phyloP scores from a whole-genome alignment of 257 asterid genomes.

The Petunia axillaris region DNA sequence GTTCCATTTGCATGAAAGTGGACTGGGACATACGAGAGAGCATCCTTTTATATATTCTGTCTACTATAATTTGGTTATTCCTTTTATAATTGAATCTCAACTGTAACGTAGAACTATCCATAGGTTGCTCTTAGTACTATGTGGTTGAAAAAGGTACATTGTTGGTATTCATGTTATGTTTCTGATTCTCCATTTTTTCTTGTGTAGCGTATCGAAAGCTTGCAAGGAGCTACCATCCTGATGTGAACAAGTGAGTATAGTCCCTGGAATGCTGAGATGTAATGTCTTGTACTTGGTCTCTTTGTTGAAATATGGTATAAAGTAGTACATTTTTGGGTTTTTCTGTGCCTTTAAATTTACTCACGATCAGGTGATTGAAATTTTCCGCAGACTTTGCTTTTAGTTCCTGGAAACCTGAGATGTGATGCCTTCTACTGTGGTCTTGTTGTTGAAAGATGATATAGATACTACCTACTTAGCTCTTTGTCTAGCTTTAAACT shows the following conservation, averaged over 20 bases:
- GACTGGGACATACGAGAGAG: too few species aligned
- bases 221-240: slow-evolving; percentile 95
- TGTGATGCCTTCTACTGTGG: background rate
- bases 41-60: background rate
- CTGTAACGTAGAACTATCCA: background rate
- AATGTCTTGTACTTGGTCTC: slow-evolving; percentile 1
- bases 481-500: slow-evolving; percentile 1
- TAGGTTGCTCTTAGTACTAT: background rate
- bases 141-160: background rate
- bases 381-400: slow-evolving; percentile 7
- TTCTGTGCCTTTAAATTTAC: background rate
- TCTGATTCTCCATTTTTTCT: slow-evolving; percentile 21
- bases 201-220: slow-evolving; percentile 93
- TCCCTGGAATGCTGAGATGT: background rate
- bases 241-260: slow-evolving; percentile 84
- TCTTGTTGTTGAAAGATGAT: slow-evolving; percentile 1
- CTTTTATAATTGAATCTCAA: background rate
- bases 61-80: background rate
- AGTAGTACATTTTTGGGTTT: background rate
- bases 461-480: background rate
- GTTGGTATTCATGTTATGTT: background rate
- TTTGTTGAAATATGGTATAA: slow-evolving; percentile 1
- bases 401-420: slow-evolving; percentile 2
- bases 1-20: too few species aligned
- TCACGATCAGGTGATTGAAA: background rate